Evolutionary conservation across 345 rosid genomes (phyloP).

Genomic region (Isatis tinctoria): DNA sequence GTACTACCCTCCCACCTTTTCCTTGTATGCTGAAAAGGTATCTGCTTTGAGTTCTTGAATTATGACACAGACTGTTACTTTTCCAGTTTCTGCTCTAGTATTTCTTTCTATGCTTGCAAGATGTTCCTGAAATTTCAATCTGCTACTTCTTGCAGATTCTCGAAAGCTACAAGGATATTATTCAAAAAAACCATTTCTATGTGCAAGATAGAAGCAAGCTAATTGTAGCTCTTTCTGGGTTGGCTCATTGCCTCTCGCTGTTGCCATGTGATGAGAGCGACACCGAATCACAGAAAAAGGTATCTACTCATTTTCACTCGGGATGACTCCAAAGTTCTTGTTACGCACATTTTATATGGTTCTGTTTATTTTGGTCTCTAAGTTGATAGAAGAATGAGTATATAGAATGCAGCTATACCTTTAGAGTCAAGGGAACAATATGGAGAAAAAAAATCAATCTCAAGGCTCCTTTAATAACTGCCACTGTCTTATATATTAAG

Average conservation of each 20-base stretch:
- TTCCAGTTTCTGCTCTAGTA: background rate
- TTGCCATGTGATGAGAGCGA: constrained; percentile 45
- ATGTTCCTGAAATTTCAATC: background rate
- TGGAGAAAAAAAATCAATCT: background rate
- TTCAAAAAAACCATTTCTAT: constrained; percentile 58
- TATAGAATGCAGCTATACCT: background rate
- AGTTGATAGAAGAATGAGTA: background rate
- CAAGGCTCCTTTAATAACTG: background rate
- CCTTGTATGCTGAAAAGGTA: constrained; percentile 76
- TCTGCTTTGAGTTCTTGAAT: background rate
- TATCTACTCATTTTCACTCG: constrained; percentile 6
- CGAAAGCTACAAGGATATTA: constrained; percentile 65
- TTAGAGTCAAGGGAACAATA: background rate
- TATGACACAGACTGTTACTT: background rate
- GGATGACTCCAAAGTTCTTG: background rate
- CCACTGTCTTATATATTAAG: background rate
- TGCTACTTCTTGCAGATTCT: constrained; percentile 50
- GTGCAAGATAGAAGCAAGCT: constrained; percentile 71
- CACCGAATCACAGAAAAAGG: constrained; percentile 42
- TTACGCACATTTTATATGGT: constrained; percentile 1
- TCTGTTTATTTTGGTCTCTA: background rate
- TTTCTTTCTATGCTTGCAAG: background rate
- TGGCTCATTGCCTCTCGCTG: constrained; percentile 65
- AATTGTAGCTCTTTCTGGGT: constrained; percentile 63
- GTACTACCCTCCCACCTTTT: constrained; percentile 58